phyloP scores from a whole-genome alignment of 2,329 filamentous ascomycete genomes.

The Pseudogymnoascus sp. region DNA sequence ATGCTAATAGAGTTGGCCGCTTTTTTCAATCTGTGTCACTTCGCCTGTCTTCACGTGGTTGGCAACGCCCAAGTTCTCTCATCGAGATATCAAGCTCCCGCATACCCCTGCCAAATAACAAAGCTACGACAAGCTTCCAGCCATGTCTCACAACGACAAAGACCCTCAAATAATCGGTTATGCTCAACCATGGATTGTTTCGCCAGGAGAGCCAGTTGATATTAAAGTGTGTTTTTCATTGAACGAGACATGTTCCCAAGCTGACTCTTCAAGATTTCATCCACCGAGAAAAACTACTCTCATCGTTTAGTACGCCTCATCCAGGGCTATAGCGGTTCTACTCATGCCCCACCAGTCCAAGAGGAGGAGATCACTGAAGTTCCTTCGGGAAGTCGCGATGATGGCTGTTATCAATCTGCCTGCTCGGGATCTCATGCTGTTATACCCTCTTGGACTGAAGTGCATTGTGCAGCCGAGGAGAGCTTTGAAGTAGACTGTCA shows the following conservation, averaged over 20 bases:
- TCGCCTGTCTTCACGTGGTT: neutral
- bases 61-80: neutral
- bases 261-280: conserved; percentile 14
- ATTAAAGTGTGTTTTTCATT: conserved; percentile 15
- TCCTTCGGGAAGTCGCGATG: neutral
- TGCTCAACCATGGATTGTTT: conserved; percentile 20
- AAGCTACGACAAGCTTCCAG: neutral
- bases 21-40: neutral
- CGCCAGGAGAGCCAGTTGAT: conserved; percentile 19
- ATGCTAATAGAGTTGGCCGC: neutral
- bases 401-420: neutral
- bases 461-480: neutral
- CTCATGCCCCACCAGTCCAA: conserved; percentile 11
- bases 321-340: conserved; percentile 12
- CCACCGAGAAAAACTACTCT: conserved; percentile 13
- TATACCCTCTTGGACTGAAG: conserved; percentile 12
- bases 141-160: neutral
- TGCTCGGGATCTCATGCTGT: neutral
- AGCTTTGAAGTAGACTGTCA: conserved; percentile 12
- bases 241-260: neutral
- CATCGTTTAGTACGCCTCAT: conserved; percentile 15
- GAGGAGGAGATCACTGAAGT: conserved; percentile 9
- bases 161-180: conserved; percentile 19
- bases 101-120: neutral
- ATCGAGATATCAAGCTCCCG: neutral